Base-by-base conservation (phyloP, 2,329 filamentous ascomycete species). In the Thermothelomyces thermophilus region DNA sequence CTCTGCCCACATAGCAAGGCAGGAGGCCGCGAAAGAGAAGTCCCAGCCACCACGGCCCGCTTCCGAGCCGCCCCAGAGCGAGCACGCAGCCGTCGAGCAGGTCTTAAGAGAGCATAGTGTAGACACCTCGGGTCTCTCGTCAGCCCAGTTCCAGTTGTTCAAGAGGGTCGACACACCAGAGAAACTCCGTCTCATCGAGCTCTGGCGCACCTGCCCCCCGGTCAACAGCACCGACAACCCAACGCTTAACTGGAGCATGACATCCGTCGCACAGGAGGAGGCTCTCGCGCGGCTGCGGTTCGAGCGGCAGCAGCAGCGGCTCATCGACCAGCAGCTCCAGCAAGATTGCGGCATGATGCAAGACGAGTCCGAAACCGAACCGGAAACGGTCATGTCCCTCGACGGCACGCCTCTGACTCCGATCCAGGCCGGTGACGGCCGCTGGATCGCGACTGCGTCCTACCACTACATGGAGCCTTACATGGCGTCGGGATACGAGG, bases 181-280 rank as follows among this genome's bases (percentile, higher is more conserved):
- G 66, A 81, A 84, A 61, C 70, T 83, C 50, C 80, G 87, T 19
- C 75, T 95, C 14, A 74, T 95, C 34, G 85, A 95, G 65, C 80
- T 95, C 14, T 95, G 90, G 90, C 83, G 81, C 52, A 88, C 90
- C 58, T 87, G 82, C 51, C 87, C 87, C 19, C 86, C 86, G 0
- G 77, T 73, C 36, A 79, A 77, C 54, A 71, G 66, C 51, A 72
- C 70, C 42, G 75, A 77, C 47, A 78, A 80, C 56, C 71, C 74
- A 2, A 69, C 73, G 9, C 63, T 80, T 9, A 73, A 76, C 3
- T 77, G 74, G 74, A 73, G 66, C 54, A 73, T 65, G 60, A 79
- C 76, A 1, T 75, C 70, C 0, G 59, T 82, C 16, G 74, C 79
- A 57, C 74, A 82, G 49, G 77, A 84, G 62, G 71, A 81, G 65